These are phyloP conservation scores for Wallemia ichthyophaga DNA, from an alignment of 1,284 basidiomycete genomes.

Conservation along the genomic window DNA sequence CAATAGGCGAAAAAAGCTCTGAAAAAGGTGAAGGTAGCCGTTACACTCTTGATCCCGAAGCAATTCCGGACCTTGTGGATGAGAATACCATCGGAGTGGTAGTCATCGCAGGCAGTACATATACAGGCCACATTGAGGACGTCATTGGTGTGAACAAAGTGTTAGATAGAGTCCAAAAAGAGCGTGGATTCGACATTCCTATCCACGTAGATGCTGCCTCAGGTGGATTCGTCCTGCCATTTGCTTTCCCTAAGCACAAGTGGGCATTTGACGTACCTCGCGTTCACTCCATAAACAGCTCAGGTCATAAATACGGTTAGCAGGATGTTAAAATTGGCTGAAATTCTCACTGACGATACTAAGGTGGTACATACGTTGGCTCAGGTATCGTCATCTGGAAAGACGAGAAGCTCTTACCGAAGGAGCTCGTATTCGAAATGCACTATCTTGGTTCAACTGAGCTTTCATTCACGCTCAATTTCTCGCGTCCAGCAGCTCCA, in stretches of 20 bases:
- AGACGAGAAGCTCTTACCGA: slow-evolving; percentile 39
- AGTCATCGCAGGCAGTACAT: slow-evolving; percentile 51
- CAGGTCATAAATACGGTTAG: slow-evolving; percentile 70
- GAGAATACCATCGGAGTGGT: slow-evolving; percentile 33
- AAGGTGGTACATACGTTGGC: slow-evolving; percentile 57
- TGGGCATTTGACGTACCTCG: slow-evolving; percentile 24
- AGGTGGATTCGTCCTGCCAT: slow-evolving; percentile 53
- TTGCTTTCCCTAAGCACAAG: slow-evolving; percentile 29
- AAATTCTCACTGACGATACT: too few species aligned
- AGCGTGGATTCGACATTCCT: slow-evolving; percentile 45
- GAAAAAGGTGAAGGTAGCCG: too few species aligned
- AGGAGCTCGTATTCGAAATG: slow-evolving; percentile 75
- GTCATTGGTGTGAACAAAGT: slow-evolving; percentile 60
- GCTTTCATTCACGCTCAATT: slow-evolving; percentile 70
- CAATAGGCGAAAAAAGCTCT: slow-evolving; percentile 35
- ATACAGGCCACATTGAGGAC: slow-evolving; percentile 77
- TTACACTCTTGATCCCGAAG: slow-evolving; percentile 50
- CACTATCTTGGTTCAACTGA: slow-evolving; percentile 30
- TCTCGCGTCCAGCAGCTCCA: slow-evolving; percentile 63
- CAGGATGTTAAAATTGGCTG: too few species aligned
- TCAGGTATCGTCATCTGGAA: slow-evolving; percentile 71
- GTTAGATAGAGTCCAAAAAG: slow-evolving; percentile 55
- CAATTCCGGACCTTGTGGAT: slow-evolving; percentile 54
- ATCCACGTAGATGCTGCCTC: slow-evolving; percentile 37
- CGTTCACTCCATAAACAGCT: slow-evolving; percentile 17